Conservation (phyloP, 768 basidiomycete species). For the Macrolepiota albuminosa region DNA sequence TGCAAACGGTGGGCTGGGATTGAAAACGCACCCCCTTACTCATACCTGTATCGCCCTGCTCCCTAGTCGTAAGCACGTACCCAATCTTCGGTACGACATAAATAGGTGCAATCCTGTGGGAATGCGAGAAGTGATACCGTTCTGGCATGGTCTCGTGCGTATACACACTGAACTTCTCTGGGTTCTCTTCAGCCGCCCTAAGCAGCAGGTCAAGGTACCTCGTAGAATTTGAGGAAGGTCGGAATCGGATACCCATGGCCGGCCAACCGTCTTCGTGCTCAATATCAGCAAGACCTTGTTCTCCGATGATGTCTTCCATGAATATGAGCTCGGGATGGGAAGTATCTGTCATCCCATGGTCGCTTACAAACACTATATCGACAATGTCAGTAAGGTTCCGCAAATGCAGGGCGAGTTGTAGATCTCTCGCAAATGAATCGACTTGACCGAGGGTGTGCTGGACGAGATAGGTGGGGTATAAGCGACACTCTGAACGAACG, state of each 20-base stretch:
- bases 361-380: conserved; percentile 86
- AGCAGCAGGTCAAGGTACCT: conserved; percentile 52
- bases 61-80: conserved; percentile 68
- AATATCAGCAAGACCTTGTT: conserved; percentile 53
- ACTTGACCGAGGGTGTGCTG: conserved; percentile 63
- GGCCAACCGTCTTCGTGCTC: conserved; percentile 89
- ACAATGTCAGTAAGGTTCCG: conserved; percentile 82
- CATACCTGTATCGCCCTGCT: conserved; percentile 56
- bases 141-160: conserved; percentile 79
- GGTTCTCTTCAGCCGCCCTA: conserved; percentile 45
- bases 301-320: conserved; percentile 76
- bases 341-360: conserved; percentile 94
- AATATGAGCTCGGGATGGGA: conserved; percentile 69
- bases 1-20: neutral
- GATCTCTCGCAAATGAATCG: conserved; percentile 68
- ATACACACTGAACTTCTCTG: conserved; percentile 73
- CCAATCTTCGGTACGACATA: conserved; percentile 81
- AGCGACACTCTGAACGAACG: neutral
- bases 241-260: conserved; percentile 79
- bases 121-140: conserved; percentile 69
- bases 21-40: conserved; percentile 63
- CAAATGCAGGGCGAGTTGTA: conserved; percentile 56
- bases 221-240: conserved; percentile 47
- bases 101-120: conserved; percentile 81
- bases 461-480: neutral